Evolutionary conservation across 805 yeast genomes (phyloP).

Genomic region (Candida mattraensis): DNA sequence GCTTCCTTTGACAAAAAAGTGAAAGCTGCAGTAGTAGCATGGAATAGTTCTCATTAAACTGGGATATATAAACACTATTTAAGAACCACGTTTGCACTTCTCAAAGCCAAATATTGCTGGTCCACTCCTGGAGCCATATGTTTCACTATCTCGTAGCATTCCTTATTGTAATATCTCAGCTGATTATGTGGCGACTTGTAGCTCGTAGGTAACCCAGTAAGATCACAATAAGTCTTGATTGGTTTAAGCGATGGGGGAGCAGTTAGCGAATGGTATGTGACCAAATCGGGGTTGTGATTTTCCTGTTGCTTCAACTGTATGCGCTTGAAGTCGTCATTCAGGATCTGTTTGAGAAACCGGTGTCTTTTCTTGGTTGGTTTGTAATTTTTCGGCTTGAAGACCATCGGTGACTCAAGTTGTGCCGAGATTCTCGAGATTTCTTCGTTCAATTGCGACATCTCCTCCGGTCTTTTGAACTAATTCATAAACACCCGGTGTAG

Average conservation of each 20-base stretch:
- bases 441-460: conserved; percentile 8
- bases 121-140: conserved; percentile 88
- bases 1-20: conserved; percentile 30
- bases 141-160: conserved; percentile 74
- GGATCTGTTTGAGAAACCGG: conserved; percentile 70
- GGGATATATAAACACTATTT: conserved; percentile 34
- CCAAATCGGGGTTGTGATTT: conserved; percentile 39
- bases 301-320: conserved; percentile 41
- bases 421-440: conserved; percentile 35
- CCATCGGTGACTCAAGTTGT: conserved; percentile 41
- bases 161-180: conserved; percentile 77
- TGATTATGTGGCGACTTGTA: conserved; percentile 77
- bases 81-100: conserved; percentile 86
- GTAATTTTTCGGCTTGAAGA: conserved; percentile 60
- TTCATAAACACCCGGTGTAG: too few relatives aligned
- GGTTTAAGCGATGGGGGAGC: conserved; percentile 91
- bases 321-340: conserved; percentile 77
- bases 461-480: too few relatives aligned
- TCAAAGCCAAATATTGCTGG: conserved; percentile 83
- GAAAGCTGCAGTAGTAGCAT: conserved; percentile 25
- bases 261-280: conserved; percentile 67
- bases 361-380: conserved; percentile 58
- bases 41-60: conserved; percentile 20
- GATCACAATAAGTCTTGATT: conserved; percentile 82
- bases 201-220: conserved; percentile 80